Conservation (phyloP, 2,329 filamentous ascomycete genomes). For the Daldinia sp. region DNA sequence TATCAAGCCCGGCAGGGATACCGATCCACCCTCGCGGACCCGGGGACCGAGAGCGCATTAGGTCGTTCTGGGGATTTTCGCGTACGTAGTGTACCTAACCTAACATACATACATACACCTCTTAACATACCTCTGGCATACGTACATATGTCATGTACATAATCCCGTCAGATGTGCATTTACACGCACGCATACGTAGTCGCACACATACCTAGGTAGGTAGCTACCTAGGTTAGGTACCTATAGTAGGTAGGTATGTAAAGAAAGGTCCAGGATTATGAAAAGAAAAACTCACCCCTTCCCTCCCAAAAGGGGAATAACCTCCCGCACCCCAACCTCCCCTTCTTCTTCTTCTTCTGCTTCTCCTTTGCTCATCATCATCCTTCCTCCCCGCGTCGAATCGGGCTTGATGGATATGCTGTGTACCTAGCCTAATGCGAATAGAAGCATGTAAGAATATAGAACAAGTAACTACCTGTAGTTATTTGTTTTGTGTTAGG, state of each 20-base stretch:
- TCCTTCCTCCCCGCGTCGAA: neutral
- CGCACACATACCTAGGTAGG: neutral
- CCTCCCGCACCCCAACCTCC: neutral
- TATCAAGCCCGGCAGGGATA: constrained; percentile 27
- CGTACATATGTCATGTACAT: neutral
- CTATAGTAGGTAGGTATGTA: neutral
- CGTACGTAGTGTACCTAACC: too few species aligned
- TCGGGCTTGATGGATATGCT: neutral
- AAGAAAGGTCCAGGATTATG: neutral
- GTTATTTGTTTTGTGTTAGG: too few species aligned
- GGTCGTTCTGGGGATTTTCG: too few species aligned
- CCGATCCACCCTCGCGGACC: constrained; percentile 33
- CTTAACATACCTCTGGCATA: neutral
- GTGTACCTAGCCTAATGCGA: neutral
- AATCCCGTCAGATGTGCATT: neutral
- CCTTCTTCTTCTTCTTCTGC: neutral
- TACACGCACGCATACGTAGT: neutral
- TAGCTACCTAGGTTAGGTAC: neutral
- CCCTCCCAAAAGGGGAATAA: neutral
- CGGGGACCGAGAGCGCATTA: constrained; percentile 20
- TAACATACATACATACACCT: too few species aligned
- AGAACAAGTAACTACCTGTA: neutral
- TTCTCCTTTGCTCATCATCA: too few species aligned
- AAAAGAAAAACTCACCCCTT: neutral
- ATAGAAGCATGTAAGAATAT: neutral